Evolutionary conservation across 116 monocot genomes (phyloP).

Genomic region (Iris pallida): DNA sequence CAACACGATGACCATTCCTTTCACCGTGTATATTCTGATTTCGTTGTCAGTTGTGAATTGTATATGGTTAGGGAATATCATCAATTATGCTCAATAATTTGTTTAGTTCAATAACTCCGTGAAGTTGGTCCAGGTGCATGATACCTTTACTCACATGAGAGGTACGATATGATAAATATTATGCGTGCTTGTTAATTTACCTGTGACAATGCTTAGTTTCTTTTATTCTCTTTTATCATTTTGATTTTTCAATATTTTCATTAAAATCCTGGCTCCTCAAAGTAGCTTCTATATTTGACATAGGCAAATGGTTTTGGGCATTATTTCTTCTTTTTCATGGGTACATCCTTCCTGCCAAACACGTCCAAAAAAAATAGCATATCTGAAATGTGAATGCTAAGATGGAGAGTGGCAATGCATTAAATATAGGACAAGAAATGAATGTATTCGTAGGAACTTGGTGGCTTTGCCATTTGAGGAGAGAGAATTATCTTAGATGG

Average conservation of each 20-base stretch:
- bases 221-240: not conserved
- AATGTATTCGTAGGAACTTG: no score
- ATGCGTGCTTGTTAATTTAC: constrained; percentile 5
- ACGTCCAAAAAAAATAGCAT: no score
- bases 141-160: constrained; percentile 16
- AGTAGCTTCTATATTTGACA: no score
- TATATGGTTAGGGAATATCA: not conserved
- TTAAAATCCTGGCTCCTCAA: not conserved
- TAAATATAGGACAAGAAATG: no score
- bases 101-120: not conserved
- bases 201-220: not conserved
- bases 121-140: constrained; percentile 18
- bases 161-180: constrained; percentile 18
- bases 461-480: no score
- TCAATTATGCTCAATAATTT: not conserved
- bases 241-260: not conserved
- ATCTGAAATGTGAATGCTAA: no score
- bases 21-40: not conserved
- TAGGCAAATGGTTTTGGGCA: no score
- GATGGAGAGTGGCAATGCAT: no score
- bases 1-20: not conserved
- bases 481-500: no score
- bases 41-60: not conserved
- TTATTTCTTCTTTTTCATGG: no score
- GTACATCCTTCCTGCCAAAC: no score